A percentile compares a stretch with the other conserved stretches of the same genome.
Evolutionary conservation across 164 flowering plant species (phyloP).

Genomic region (Stephania cephalantha): DNA sequence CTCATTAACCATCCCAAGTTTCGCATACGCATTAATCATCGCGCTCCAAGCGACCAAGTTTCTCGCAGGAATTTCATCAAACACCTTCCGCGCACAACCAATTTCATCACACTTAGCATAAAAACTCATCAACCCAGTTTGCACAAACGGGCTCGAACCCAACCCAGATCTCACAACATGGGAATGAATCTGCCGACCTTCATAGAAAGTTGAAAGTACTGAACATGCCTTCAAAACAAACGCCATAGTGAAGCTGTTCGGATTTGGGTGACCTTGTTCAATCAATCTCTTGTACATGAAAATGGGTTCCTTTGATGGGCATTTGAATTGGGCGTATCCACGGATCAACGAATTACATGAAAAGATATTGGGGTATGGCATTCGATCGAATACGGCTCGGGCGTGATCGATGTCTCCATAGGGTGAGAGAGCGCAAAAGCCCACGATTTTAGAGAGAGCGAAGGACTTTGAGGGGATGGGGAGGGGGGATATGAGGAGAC

Average conservation of each 20-base stretch:
- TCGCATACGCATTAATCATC: conserved; percentile 42
- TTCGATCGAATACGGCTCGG: conserved; percentile 22
- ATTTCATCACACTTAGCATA: conserved; percentile 41
- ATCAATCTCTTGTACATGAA: conserved; percentile 30
- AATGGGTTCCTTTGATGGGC: conserved; percentile 37
- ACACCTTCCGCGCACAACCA: conserved; percentile 23
- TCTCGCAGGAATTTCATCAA: conserved; percentile 43
- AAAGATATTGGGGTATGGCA: conserved; percentile 31
- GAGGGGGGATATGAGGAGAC: conserved; percentile 22
- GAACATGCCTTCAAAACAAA: conserved; percentile 51
- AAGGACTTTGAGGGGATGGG: conserved; percentile 22
- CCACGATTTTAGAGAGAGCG: conserved; percentile 31
- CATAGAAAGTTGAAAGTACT: conserved; percentile 22
- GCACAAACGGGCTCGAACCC: conserved; percentile 32
- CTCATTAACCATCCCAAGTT: conserved; percentile 31
- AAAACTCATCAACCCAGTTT: conserved; percentile 32
- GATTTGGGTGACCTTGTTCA: conserved; percentile 19
- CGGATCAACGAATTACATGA: conserved; percentile 38
- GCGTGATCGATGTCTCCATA: conserved; percentile 30
- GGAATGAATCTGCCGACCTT: conserved; percentile 50
- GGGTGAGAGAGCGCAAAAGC: conserved; percentile 33
- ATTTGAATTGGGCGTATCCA: conserved; percentile 25
- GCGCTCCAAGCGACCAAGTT: conserved; percentile 41
- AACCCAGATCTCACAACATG: conserved; percentile 28
- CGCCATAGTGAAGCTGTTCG: conserved; percentile 45